phyloP scores from a whole-genome alignment of 257 asterid genomes.

The Solanum etuberosum region DNA sequence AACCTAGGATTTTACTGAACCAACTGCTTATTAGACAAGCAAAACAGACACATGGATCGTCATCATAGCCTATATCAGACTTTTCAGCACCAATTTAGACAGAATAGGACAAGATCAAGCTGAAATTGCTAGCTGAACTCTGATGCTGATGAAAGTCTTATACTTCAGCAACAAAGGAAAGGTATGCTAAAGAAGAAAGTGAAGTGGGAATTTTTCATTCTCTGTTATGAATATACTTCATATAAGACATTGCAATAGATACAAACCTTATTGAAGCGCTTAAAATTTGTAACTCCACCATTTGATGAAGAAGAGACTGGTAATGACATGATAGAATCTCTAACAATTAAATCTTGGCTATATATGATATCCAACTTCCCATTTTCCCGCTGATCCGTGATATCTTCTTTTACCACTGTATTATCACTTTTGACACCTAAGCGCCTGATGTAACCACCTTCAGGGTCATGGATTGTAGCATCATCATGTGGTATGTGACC shows the following conservation, averaged over 20 bases:
- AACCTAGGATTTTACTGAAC: neutral
- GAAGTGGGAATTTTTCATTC: neutral
- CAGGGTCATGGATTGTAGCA: slow-evolving; percentile 11
- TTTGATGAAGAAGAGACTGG: slow-evolving; percentile 18
- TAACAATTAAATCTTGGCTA: slow-evolving; percentile 72
- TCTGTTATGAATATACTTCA: neutral
- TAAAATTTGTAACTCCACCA: slow-evolving; percentile 45
- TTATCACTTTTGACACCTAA: slow-evolving; percentile 21
- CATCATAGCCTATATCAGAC: neutral
- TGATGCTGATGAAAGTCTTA: neutral
- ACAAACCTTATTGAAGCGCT: slow-evolving; percentile 79
- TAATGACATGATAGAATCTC: slow-evolving; percentile 25
- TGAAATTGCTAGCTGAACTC: neutral
- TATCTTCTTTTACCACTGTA: slow-evolving; percentile 21
- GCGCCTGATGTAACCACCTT: slow-evolving; percentile 5
- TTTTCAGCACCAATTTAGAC: neutral
- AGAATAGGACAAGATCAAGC: neutral
- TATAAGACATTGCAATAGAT: neutral
- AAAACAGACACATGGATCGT: neutral
- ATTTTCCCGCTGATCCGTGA: slow-evolving; percentile 29
- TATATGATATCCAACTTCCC: slow-evolving; percentile 56
- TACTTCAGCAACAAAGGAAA: neutral
- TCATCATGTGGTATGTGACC: slow-evolving; percentile 21
- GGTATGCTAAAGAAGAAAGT: neutral
- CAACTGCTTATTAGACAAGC: neutral